These are phyloP conservation scores for Chrysochromulina parva DNA, from an alignment of 78 protist species.

Conservation along the genomic window DNA sequence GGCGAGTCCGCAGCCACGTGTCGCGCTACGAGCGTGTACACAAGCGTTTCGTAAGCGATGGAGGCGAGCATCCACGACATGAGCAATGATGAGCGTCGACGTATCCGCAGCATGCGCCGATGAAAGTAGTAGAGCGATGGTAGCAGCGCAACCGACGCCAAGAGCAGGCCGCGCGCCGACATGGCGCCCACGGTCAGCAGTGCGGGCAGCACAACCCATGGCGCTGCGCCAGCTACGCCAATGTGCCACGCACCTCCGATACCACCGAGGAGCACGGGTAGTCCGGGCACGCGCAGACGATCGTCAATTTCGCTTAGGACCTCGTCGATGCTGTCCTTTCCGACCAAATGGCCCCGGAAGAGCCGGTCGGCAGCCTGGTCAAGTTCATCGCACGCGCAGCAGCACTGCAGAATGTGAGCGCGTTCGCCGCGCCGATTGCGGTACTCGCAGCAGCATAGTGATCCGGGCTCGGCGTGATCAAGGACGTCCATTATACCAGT, in stretches of 20 bases:
- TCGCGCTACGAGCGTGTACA: too few species aligned
- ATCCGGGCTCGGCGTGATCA: too few species aligned
- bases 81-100: neutral
- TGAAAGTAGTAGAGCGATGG: neutral
- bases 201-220: neutral
- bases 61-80: neutral
- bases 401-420: neutral
- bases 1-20: too few species aligned
- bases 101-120: neutral
- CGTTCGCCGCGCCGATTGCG: neutral
- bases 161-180: neutral
- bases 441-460: slow-evolving; percentile 9
- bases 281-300: neutral
- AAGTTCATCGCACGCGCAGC: neutral
- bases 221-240: neutral
- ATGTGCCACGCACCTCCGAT: neutral
- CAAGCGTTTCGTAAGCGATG: too few species aligned
- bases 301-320: neutral
- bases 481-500: too few species aligned
- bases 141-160: neutral
- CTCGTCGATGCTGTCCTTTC: neutral
- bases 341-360: neutral
- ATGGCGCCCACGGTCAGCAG: neutral
- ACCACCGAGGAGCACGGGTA: too few species aligned
- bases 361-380: neutral